These are phyloP conservation scores for Parmales sp. DNA, from an alignment of 108 stramenopile species.

Conservation along the genomic window DNA sequence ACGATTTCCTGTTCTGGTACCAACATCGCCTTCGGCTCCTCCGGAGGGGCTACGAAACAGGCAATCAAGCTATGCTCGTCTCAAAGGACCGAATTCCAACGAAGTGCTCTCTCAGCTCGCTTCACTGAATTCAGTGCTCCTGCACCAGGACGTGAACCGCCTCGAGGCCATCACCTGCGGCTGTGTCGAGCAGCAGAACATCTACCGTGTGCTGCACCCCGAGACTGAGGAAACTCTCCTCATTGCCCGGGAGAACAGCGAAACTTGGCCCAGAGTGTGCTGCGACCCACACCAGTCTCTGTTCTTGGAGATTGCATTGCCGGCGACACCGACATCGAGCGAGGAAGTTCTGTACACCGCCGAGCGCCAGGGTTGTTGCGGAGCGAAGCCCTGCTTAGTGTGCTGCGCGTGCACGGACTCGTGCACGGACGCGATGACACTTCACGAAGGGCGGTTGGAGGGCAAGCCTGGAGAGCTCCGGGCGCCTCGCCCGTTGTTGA, in stretches of 20 bases:
- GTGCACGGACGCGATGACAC: not conserved
- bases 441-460: not conserved
- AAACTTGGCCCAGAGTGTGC: not conserved
- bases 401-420: not conserved
- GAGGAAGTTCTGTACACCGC: constrained; percentile 12
- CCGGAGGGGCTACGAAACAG: too few species aligned
- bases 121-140: too few species aligned
- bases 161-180: constrained; percentile 1
- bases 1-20: too few species aligned
- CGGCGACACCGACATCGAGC: not conserved
- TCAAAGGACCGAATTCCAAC: too few species aligned
- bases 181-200: constrained; percentile 9
- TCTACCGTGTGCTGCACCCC: not conserved
- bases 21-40: too few species aligned
- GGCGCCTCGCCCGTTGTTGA: not conserved
- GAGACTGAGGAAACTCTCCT: not conserved
- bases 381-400: not conserved
- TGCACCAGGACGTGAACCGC: not conserved
- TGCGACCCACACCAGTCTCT: not conserved
- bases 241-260: not conserved
- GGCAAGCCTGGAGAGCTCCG: not conserved
- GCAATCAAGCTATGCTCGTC: too few species aligned
- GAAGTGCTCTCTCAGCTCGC: too few species aligned
- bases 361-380: not conserved
- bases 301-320: not conserved